A percentile compares a stretch with the other conserved stretches of the same genome.
These are phyloP conservation scores for Diaporthe caulivora DNA, from an alignment of 2,329 filamentous ascomycete genomes.

Conservation along the genomic window DNA sequence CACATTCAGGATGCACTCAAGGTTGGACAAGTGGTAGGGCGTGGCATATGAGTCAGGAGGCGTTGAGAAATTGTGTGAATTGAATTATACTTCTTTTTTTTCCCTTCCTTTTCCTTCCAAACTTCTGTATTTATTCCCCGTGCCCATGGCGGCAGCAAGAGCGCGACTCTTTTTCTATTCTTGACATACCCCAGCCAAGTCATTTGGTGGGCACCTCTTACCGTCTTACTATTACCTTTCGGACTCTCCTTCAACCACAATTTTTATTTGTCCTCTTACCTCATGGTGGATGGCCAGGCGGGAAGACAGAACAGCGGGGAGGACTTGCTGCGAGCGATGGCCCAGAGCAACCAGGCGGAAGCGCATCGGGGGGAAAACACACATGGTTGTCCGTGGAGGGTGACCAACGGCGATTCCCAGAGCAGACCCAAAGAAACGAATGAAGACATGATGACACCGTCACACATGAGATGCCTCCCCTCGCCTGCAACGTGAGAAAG, in stretches of 20 bases:
- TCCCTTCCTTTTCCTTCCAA: not conserved
- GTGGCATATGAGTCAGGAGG: slow-evolving; percentile 20
- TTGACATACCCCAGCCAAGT: slow-evolving; percentile 35
- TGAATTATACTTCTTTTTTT: not conserved
- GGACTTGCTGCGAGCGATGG: not conserved
- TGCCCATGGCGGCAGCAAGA: slow-evolving; percentile 37
- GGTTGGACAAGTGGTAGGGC: slow-evolving; percentile 30
- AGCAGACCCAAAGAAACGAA: slow-evolving; percentile 16
- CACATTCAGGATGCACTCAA: slow-evolving; percentile 31
- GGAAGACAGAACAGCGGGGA: not conserved
- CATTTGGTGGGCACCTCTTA: slow-evolving; percentile 27
- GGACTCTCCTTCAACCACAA: slow-evolving; percentile 21
- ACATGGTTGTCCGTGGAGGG: not conserved
- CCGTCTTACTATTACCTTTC: slow-evolving; percentile 6
- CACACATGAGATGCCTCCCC: not conserved
- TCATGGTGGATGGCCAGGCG: slow-evolving; percentile 25
- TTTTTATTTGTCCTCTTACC: slow-evolving; percentile 30
- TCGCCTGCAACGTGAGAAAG: not conserved
- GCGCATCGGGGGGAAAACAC: not conserved
- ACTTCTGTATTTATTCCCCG: slow-evolving; percentile 35
- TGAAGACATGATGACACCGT: slow-evolving; percentile 22
- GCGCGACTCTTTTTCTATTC: slow-evolving; percentile 33
- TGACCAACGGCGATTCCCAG: slow-evolving; percentile 4
- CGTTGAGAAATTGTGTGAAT: slow-evolving; percentile 29
- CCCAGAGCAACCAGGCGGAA: not conserved